Evolutionary conservation across 148 eudicot species (phyloP), one percentile per base, ranked within the genome.

Genomic region (Fallopia convolvulus): DNA sequence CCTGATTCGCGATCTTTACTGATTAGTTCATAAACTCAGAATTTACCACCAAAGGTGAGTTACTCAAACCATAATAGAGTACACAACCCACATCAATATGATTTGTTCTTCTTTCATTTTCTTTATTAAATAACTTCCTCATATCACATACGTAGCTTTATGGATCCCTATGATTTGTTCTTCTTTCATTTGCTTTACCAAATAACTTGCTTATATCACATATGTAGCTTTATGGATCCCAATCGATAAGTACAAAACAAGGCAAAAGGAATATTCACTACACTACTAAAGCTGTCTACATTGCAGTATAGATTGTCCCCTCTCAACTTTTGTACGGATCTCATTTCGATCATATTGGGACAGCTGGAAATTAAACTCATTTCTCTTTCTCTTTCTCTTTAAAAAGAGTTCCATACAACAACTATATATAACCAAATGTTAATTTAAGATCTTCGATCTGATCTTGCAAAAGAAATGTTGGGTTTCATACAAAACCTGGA

Each of bases 201-300:
- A 26, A 63, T 63, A 63, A 63, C 39, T 63, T 26, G 68, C 21
- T 60, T 15, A 10, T 61, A 30, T 66, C 42, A 66, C 42, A 33
- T 23, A 23, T 6, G 30, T 32, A 32, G n/a, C 42, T 65, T 65
- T 65, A 66, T 33, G 10, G 46, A 66, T 66, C 42, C 15, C 18
- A 68, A 39, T 15, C 18, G 44, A 68, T 36, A 68, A 68, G 72
- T 36, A 68, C 72, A 68, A 68, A 68, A 42, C 13, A 68, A 36
- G 72, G 72, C 72, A 68, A 68, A 68, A 39, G 36, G 72, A 68
- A 68, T 68, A 68, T 68, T 68, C 72, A 68, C 10, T 68, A 15
- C 15, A 15, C 5, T 14, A 36, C 7, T 36, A 68, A 68, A 68
- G 72, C 70, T 63, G 70, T 63, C 5, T 58, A 33, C 17, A 36